These are phyloP conservation scores for Dendrobium chrysotoxum DNA, from an alignment of 106 monocot species.

Conservation along the genomic window DNA sequence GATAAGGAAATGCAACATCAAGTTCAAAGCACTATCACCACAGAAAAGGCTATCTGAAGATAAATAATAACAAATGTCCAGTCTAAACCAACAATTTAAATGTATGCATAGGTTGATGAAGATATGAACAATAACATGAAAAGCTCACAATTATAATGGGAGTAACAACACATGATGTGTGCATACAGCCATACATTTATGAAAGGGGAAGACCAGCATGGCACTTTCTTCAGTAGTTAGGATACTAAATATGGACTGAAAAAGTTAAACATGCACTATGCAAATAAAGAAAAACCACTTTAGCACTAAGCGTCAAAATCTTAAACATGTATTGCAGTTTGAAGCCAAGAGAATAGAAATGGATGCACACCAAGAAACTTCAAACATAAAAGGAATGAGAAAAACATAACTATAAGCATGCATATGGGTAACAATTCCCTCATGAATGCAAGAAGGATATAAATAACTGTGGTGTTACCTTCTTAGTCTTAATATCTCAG, in stretches of 20 bases:
- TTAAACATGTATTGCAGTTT: neutral
- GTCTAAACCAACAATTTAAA: neutral
- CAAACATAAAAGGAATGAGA: neutral
- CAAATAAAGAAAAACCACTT: neutral
- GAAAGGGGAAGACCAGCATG: neutral
- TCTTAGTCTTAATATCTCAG: constrained; percentile 51
- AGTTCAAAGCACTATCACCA: neutral
- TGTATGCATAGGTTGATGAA: neutral
- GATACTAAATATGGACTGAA: neutral
- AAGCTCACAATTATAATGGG: neutral
- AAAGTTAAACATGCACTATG: neutral
- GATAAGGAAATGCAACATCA: constrained; percentile 4
- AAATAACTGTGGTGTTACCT: constrained; percentile 31
- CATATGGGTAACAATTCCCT: neutral
- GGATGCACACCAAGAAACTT: neutral
- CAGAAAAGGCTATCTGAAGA: neutral
- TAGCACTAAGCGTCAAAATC: too few relatives aligned
- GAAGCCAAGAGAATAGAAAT: neutral
- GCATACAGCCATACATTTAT: neutral
- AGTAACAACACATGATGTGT: neutral
- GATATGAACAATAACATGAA: neutral
- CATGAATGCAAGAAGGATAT: neutral
- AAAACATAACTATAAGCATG: neutral
- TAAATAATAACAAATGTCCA: neutral
- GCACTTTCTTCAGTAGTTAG: neutral